Base-by-base conservation (phyloP, 805 yeast species). In the Isabelozyma heimii region DNA sequence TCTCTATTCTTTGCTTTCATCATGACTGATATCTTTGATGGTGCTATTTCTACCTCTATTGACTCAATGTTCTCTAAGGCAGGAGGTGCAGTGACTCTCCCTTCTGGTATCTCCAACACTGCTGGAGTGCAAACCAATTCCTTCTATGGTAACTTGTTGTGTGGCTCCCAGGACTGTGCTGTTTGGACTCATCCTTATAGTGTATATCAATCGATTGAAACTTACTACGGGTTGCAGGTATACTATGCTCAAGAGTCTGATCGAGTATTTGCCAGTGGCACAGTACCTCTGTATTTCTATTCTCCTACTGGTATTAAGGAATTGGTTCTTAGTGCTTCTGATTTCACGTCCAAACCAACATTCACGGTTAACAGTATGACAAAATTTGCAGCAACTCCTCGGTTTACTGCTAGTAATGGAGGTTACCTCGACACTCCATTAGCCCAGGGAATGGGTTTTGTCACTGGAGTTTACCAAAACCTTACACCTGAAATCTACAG, bases 391-490 rank as follows among this genome's bases (percentile, higher is more conserved):
- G 53, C 49, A 9, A 54, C 53, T 20, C 50, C 60, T 5, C 44
- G 45, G 8, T 53, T 49, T 28, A 40, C 54, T 20, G 45, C 45
- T 16, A 15, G 24, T 8, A 45, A 42, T 20, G 33, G 43, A 12
- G 44, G 44, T 7, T 27, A 27, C 26, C 37, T 42, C 1, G 44
- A 42, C 9, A 15, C 37, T 28, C 89, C 90, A 2, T 58, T 86
- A 44, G 84, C 82, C 4, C 89, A 85, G 61, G 97, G 97, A 35
- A 75, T 76, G 80, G 96, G 95, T 0, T 82, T 87, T 52, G 76
- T 87, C 13, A 84, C 95, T 16, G 89, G 82, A 16, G 65, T 81
- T 26, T 80, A 79, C 53, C 65, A 77, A 55, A 83, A 49, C 17
- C 38, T 49, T 26, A 51, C 41, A 8, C 54, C 54, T 9, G 42